phyloP scores from a whole-genome alignment of 345 rosid species.

The Murraya koenigii region DNA sequence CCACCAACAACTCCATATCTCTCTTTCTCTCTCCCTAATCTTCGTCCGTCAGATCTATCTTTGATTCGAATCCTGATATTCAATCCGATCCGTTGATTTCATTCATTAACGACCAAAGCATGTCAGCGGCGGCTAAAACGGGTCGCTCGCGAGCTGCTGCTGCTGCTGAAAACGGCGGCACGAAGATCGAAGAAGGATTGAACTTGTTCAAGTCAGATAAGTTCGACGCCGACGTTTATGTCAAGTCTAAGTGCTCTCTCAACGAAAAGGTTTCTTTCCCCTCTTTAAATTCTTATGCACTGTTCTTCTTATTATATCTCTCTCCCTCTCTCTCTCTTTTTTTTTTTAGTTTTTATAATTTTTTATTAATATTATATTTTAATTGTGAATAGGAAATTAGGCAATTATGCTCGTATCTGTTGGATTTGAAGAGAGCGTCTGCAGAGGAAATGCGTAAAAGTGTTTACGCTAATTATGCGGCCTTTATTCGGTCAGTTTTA shows the following conservation, averaged over 20 bases:
- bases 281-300: too few species aligned
- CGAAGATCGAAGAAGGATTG: constrained; percentile 79
- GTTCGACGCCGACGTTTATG: constrained; percentile 88
- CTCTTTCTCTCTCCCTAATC: not conserved
- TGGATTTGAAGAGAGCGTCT: constrained; percentile 95
- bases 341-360: not conserved
- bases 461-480: constrained; percentile 95
- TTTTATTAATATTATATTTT: not conserved
- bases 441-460: constrained; percentile 99
- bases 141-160: constrained; percentile 57
- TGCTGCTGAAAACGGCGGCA: constrained; percentile 70
- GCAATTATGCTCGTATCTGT: constrained; percentile 69
- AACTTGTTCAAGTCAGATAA: constrained; percentile 81
- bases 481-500: constrained; percentile 76
- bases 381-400: constrained; percentile 65
- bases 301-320: too few species aligned
- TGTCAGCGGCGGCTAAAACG: constrained; percentile 61
- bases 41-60: not conserved
- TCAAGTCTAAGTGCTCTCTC: constrained; percentile 93
- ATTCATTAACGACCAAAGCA: constrained; percentile 3
- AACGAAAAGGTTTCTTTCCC: constrained; percentile 96
- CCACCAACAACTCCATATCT: constrained; percentile 8
- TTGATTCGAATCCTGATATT: constrained; percentile 7
- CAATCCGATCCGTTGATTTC: not conserved
- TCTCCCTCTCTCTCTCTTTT: not conserved